These are phyloP conservation scores for Nevesoporus exiguus DNA, from an alignment of 768 basidiomycete genomes.

Conservation along the genomic window DNA sequence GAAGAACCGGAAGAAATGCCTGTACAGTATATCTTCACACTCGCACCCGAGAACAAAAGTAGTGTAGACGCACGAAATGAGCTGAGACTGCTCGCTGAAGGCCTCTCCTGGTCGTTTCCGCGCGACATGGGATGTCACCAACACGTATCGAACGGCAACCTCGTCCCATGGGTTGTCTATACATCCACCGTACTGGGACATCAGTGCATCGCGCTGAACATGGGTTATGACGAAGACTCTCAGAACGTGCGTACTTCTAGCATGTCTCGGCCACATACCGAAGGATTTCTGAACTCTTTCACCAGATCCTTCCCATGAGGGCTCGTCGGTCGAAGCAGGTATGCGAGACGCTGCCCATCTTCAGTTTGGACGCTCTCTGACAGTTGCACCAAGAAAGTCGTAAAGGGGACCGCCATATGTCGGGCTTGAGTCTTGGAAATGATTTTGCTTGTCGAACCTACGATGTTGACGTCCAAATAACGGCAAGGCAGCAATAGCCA, in stretches of 20 bases:
- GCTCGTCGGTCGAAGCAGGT: constrained; percentile 70
- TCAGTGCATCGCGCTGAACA: constrained; percentile 20
- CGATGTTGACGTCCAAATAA: background rate
- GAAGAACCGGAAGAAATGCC: constrained; percentile 76
- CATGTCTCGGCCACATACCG: constrained; percentile 32
- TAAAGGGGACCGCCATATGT: constrained; percentile 45
- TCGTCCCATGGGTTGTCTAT: constrained; percentile 82
- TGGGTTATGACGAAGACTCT: constrained; percentile 35
- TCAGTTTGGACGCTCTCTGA: constrained; percentile 58
- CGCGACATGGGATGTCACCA: constrained; percentile 68
- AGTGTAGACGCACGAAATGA: constrained; percentile 61
- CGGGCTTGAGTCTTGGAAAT: background rate
- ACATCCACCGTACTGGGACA: constrained; percentile 46
- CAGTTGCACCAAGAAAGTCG: constrained; percentile 56
- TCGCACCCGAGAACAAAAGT: background rate
- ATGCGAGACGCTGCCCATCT: constrained; percentile 68
- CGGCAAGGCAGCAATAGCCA: too few species aligned
- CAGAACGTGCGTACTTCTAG: background rate
- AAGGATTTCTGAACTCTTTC: constrained; percentile 63
- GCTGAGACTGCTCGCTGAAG: constrained; percentile 74
- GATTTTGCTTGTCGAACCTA: background rate
- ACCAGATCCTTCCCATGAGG: constrained; percentile 74
- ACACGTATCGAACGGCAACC: constrained; percentile 77
- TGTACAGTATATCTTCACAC: constrained; percentile 25
- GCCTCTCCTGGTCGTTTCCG: constrained; percentile 67